phyloP scores from a whole-genome alignment of 1,284 basidiomycete species.

The Malassezia brasiliensis region DNA sequence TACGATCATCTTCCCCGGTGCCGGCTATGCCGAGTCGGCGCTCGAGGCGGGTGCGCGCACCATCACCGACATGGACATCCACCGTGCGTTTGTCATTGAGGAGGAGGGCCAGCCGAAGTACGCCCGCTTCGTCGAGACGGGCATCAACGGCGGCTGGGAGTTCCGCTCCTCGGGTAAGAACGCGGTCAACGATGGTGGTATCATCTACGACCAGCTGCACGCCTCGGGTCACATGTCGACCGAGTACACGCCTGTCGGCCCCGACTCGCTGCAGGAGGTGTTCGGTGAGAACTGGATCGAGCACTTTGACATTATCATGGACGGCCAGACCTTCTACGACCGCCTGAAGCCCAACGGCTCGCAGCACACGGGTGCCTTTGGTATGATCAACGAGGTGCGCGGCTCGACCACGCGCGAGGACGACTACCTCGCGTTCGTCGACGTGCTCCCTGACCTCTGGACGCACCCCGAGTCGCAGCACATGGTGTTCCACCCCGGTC shows the following conservation, averaged over 20 bases:
- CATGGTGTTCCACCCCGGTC: slow-evolving; percentile 20
- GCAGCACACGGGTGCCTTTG: slow-evolving; percentile 18
- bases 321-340: slow-evolving; percentile 18
- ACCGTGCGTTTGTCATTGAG: slow-evolving; percentile 18
- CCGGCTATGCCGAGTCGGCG: slow-evolving; percentile 17
- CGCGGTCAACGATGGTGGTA: slow-evolving; percentile 12
- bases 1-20: slow-evolving; percentile 20
- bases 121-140: slow-evolving; percentile 14
- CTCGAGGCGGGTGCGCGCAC: slow-evolving; percentile 18
- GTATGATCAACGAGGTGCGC: slow-evolving; percentile 19
- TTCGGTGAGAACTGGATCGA: slow-evolving; percentile 17
- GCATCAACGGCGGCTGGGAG: slow-evolving; percentile 17
- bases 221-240: slow-evolving; percentile 15
- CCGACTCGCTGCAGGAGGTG: slow-evolving; percentile 13
- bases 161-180: slow-evolving; percentile 19
- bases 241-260: slow-evolving; percentile 13
- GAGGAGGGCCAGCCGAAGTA: slow-evolving; percentile 18
- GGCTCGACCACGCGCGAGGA: slow-evolving; percentile 18
- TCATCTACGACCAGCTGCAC: slow-evolving; percentile 18
- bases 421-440: slow-evolving; percentile 19
- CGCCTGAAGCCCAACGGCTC: slow-evolving; percentile 17
- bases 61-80: slow-evolving; percentile 16
- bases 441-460: slow-evolving; percentile 19
- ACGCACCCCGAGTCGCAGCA: slow-evolving; percentile 4
- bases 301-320: slow-evolving; percentile 22